These are phyloP conservation scores for Cymbopogon flexuosus DNA, from an alignment of 202 grass and related monocot species.

Conservation along the genomic window DNA sequence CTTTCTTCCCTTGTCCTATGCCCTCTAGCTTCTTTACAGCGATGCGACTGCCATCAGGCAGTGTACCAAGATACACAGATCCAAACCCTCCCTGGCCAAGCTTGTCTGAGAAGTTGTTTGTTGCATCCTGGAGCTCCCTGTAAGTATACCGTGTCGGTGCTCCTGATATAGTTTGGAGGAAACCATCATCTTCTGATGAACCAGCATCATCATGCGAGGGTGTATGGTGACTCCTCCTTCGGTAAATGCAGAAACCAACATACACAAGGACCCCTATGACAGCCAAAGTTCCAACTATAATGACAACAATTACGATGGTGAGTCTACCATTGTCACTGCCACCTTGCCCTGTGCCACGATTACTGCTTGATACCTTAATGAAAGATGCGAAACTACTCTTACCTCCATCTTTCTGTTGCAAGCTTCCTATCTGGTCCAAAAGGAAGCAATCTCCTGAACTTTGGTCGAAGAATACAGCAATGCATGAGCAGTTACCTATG, in stretches of 20 bases:
- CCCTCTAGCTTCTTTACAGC: conserved; percentile 93
- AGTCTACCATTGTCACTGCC: conserved; percentile 27
- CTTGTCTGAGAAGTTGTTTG: conserved; percentile 74
- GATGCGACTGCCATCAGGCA: conserved; percentile 58
- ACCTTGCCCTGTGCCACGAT: conserved; percentile 25
- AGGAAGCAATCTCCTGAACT: conserved; percentile 58
- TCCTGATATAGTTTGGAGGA: conserved; percentile 70
- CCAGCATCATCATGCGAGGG: conserved; percentile 42
- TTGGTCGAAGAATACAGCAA: conserved; percentile 61
- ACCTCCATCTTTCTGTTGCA: conserved; percentile 48
- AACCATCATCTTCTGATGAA: conserved; percentile 74
- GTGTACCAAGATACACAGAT: conserved; percentile 79
- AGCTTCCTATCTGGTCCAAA: conserved; percentile 77
- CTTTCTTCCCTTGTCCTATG: conserved; percentile 94
- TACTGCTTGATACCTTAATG: conserved; percentile 53
- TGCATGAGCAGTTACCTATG: conserved; percentile 66
- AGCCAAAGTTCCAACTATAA: conserved; percentile 45
- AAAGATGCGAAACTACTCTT: conserved; percentile 45
- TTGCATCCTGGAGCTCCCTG: conserved; percentile 75
- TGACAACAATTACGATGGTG: conserved; percentile 48
- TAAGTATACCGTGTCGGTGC: conserved; percentile 75
- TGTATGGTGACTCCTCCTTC: conserved; percentile 44
- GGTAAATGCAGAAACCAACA: conserved; percentile 55
- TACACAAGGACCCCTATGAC: conserved; percentile 57
- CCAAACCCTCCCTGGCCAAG: conserved; percentile 92